Evolutionary conservation across 1,139 yeast genomes (phyloP).

Genomic region (Hansenula sp.): DNA sequence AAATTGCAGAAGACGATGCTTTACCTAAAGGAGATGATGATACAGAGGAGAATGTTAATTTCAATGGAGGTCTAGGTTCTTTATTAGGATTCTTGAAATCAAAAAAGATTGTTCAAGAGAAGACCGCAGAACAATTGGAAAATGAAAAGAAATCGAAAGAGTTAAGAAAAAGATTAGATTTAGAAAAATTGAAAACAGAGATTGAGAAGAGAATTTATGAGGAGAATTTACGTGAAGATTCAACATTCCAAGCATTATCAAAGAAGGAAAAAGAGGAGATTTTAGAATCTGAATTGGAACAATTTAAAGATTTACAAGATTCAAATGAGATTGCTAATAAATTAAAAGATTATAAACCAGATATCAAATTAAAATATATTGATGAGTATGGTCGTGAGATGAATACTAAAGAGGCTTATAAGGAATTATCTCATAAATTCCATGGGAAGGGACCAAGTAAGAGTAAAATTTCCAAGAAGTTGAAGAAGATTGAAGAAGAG

Average conservation of each 20-base stretch:
- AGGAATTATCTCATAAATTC: constrained; percentile 78
- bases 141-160: constrained; percentile 23
- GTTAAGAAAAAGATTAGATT: constrained; percentile 24
- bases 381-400: constrained; percentile 71
- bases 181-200: constrained; percentile 17
- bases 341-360: constrained; percentile 56
- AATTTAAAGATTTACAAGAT: constrained; percentile 29
- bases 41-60: constrained; percentile 26
- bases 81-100: constrained; percentile 52
- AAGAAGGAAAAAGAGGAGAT: constrained; percentile 30
- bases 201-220: constrained; percentile 27
- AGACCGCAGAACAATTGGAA: constrained; percentile 19
- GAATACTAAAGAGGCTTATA: constrained; percentile 76
- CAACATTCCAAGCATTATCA: constrained; percentile 24
- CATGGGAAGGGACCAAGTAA: constrained; percentile 60
- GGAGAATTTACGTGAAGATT: constrained; percentile 12
- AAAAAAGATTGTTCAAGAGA: constrained; percentile 34
- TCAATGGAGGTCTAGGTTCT: constrained; percentile 52
- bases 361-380: constrained; percentile 57
- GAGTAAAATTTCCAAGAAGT: constrained; percentile 32
- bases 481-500: constrained; percentile 31
- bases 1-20: neutral
- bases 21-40: constrained; percentile 15
- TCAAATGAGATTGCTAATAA: constrained; percentile 28
- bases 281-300: constrained; percentile 38